A percentile compares a stretch with the other conserved stretches of the same genome.
Conservation (phyloP, 2,329 filamentous ascomycete genomes). For the Didymella exigua region DNA sequence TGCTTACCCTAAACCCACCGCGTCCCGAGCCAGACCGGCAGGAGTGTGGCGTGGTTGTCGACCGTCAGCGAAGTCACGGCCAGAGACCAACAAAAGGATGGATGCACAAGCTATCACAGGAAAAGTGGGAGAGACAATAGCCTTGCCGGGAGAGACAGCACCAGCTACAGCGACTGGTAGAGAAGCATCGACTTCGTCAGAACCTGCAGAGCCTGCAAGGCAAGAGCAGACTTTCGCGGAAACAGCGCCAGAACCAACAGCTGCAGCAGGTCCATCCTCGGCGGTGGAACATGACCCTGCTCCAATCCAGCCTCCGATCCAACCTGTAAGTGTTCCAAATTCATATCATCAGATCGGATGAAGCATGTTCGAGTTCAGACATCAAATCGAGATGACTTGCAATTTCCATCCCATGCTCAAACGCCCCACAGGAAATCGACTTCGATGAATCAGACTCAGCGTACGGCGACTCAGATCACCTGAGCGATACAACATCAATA, state of each 20-base stretch:
- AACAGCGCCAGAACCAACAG: not conserved
- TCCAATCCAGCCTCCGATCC: slow-evolving; percentile 13
- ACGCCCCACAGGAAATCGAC: slow-evolving; percentile 8
- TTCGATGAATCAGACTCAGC: slow-evolving; percentile 32
- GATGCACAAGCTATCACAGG: not conserved
- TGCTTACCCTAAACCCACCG: not conserved
- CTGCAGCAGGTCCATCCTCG: slow-evolving; percentile 3
- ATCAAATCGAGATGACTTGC: not conserved
- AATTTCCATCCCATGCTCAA: not conserved
- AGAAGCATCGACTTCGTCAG: not conserved
- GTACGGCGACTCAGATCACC: slow-evolving; percentile 28
- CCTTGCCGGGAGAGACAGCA: not conserved
- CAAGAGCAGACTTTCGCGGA: slow-evolving; percentile 2
- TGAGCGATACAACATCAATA: slow-evolving; percentile 41
- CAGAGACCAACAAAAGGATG: not conserved
- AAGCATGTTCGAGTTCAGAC: not conserved
- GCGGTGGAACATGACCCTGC: slow-evolving; percentile 10
- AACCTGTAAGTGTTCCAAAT: slow-evolving; percentile 6
- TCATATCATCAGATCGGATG: too few relatives aligned
- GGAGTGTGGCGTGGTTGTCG: slow-evolving; percentile 3
- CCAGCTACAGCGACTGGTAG: not conserved
- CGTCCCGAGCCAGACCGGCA: slow-evolving; percentile 10
- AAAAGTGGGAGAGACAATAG: not conserved
- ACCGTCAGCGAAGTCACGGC: not conserved
- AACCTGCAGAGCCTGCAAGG: not conserved